Evolutionary conservation across 208 protist genomes (phyloP), one percentile per base, ranked within the genome.

Genomic region (Blechomonas ayalai): DNA sequence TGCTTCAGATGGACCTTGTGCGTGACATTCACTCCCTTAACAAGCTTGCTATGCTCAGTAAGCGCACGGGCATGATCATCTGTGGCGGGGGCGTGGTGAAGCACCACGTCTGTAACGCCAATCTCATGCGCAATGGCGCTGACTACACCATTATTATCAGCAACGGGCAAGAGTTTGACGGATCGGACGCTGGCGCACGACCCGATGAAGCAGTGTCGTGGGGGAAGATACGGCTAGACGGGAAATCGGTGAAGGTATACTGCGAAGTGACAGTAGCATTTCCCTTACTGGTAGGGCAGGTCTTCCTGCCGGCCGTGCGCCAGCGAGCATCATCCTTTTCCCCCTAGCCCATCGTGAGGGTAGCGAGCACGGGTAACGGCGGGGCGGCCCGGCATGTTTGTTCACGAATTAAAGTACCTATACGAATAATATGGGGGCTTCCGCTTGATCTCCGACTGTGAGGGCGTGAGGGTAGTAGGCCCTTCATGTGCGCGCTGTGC

Each of bases 161-260:
- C 59, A 99, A 98, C 15, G 97, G 75, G 4, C 82, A 95, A 50
- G 89, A 99, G 63, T 99, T 97, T 64, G 98, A 99, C 63, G 98
- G 98, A 25, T 97, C 80, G 57, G 98, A 99, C 67, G 76, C 88
- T 6, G 98, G 98, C 25, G 97, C 97, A 2, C 69, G 82, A 12
- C 97, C 98, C 9, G 98, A 99, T 68, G 99, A 99, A 65, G 98
- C 99, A 7, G 60, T 99, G 4, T 98, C 95, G 18, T 99, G 99
- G 98, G 96, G 96, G 5, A 99, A 99, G 72, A 97, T 99, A 46
- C 79, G 82, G n/a, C 45, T 95, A 13, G 83, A 96, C 42, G 94
- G 96, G 2, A 70, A 84, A 29, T 75, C 82, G 3, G 98, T 99
- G 29, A 99, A 99, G 74, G 78, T 99, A 5, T 97, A 96, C 49